phyloP scores from a whole-genome alignment of 352 stramenopile species.

The Globisporangium paroecandrum region DNA sequence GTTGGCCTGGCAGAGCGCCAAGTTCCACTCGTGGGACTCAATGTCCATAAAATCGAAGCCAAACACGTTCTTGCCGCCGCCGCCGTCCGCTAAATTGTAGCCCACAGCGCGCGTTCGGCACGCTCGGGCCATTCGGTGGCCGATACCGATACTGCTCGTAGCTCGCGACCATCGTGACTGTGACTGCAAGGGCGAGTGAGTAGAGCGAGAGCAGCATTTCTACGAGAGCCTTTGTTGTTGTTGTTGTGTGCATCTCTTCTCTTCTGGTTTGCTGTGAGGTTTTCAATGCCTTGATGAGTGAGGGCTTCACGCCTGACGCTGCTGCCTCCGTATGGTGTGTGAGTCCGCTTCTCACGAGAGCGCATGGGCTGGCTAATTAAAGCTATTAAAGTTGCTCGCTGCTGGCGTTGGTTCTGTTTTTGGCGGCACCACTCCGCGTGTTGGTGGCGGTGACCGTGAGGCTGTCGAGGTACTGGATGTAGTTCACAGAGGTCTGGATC shows the following conservation, averaged over 20 bases:
- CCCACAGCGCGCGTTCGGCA: slow-evolving; percentile 5
- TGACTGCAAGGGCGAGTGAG: background rate
- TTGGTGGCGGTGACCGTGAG: slow-evolving; percentile 3
- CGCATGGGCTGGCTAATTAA: background rate
- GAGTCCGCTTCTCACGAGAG: background rate
- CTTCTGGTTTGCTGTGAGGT: background rate
- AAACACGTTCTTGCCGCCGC: background rate
- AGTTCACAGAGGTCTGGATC: slow-evolving; percentile 36
- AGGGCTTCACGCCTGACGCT: background rate
- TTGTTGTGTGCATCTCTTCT: background rate
- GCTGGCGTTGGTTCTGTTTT: background rate
- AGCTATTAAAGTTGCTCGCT: background rate
- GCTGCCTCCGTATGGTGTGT: background rate
- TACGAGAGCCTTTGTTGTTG: background rate
- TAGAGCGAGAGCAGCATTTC: background rate
- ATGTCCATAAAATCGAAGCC: background rate
- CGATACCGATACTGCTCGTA: slow-evolving; percentile 13
- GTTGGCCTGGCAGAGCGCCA: slow-evolving; percentile 14
- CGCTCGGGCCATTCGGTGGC: slow-evolving; percentile 4
- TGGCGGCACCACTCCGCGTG: background rate
- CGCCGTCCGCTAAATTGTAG: slow-evolving; percentile 2
- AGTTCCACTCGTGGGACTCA: background rate
- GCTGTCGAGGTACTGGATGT: slow-evolving; percentile 49
- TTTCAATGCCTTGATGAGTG: background rate
- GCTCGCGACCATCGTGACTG: background rate